Base-by-base conservation (phyloP, 306 rosid genomes). In the Pachyrhizus erosus region DNA sequence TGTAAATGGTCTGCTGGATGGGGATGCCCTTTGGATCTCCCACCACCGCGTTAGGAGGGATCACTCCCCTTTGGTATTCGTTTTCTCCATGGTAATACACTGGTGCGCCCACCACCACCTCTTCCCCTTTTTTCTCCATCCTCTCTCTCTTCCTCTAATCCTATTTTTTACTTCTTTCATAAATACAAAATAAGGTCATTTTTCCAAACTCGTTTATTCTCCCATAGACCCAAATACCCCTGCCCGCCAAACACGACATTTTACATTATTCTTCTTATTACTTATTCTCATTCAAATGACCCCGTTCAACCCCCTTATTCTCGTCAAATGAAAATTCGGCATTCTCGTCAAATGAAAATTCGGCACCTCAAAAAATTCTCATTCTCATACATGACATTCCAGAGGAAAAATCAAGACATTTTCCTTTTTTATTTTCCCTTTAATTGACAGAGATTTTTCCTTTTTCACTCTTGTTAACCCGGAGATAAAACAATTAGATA, bases 1-100 rank as follows among this genome's bases (percentile, higher is more conserved):
- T 88, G 89, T 61, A 94, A 66, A 94, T 90, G 27, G 98, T 94
- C 65, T 92, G 97, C 0, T 87, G 91, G 54, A 94, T 85, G 6
- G 98, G 98, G 61, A 91, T 65, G 7, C 95, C 97, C 73, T 86
- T 92, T 0, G 98, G 98, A 77, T 92, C 95, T 8, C 91, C 96
- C 13, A 75, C 72, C 43, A 94, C 54, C 39, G 97, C 96, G 87
- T 92, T 88, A 15, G 92, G 88, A 2, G 97, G 95, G 71, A 89
- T 78, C 62, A 52, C 60, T 13, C 95, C 98, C 1, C 83, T 90
- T 60, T 90, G 93, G 80, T 89, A 84, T 0, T 87, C 88, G 82
- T 91, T 84, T 80, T 81, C 82, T 0, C 33, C 84, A 17, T 27
- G 87, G 64, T 86, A 84, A 67, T 80, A 89, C 11, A 42, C 70